Evolutionary conservation across 1,284 basidiomycete genomes (phyloP), one percentile per base, ranked within the genome.

Genomic region (Psilocybe mexicana): DNA sequence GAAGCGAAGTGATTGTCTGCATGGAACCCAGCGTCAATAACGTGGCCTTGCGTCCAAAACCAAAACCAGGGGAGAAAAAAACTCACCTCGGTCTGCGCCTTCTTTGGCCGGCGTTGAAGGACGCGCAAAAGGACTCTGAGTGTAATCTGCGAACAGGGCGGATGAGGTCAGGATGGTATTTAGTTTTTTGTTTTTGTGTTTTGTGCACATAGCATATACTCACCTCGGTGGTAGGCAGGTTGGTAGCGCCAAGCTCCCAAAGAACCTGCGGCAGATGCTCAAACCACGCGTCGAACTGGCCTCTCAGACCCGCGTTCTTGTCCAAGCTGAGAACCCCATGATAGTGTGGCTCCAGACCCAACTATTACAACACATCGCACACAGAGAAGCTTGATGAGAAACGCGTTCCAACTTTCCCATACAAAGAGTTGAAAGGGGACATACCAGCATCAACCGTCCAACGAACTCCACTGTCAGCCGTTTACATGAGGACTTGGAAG

Each of bases 161-260:
- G 28, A 12, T 12, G 25, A n/a, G 47, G 10, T 49, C 35, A 51
- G 43, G 35, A 24, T 24, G 28, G 40, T 36, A 40, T 23, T 23
- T 25, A 33, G n/a, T 11, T 35, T 43, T 26, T 18, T 30, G 6
- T 28, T 48, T 46, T 18, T 38, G 28, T 18, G 30, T 11, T 28
- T 48, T 49, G 24, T 38, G 35, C 18, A 24, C 36, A 35, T 18
- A 18, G 18, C 18, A 52, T 28, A n/a, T 26, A 55, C 79, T 62
- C 55, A 88, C 86, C 78, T 88, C 84, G 0, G 85, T 85, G 4
- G 80, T 74, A 2, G 69, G 63, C 7, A 82, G 67, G 65, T 91
- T 83, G 50, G 74, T 82, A 12, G 74, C 73, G 1, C 88, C 88
- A 6, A 92, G 72, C 72, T 96, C 93, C 94, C 94, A 96, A 1